Conservation (phyloP, 139 green algal genomes). For the Edaphochlamys debaryana region DNA sequence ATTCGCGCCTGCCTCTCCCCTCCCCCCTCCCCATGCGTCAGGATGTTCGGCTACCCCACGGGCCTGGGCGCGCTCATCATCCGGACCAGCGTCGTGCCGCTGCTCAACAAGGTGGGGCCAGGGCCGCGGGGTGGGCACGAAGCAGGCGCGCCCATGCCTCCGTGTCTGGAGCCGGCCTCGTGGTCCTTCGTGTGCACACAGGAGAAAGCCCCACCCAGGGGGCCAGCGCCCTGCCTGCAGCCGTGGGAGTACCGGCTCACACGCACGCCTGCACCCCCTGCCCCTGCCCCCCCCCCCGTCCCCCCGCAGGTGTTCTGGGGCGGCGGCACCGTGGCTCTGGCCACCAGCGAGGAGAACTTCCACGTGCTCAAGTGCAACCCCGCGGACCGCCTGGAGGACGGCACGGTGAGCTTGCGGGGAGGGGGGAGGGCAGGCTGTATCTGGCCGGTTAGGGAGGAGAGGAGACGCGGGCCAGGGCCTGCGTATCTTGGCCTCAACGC, state of each 20-base stretch:
- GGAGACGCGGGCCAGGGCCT: no score
- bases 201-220: no score
- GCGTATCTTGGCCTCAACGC: no score
- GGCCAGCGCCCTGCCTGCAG: no score
- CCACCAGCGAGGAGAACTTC: constrained; percentile 75
- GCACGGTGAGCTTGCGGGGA: constrained; percentile 57
- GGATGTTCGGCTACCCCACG: constrained; percentile 83
- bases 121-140: no score
- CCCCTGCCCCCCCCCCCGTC: no score
- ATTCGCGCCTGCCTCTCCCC: background rate
- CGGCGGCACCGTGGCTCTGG: constrained; percentile 75
- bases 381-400: constrained; percentile 75
- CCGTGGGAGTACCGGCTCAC: no score
- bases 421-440: background rate
- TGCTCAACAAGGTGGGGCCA: constrained; percentile 60
- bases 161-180: no score
- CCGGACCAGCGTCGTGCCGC: constrained; percentile 56
- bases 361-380: constrained; percentile 75
- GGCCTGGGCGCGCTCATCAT: constrained; percentile 73
- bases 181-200: no score
- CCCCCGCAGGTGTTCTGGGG: constrained; percentile 71
- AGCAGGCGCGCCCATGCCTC: no score
- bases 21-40: background rate
- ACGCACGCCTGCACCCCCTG: no score
- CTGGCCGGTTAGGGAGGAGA: no score